Evolutionary conservation across 768 basidiomycete genomes (phyloP).

Genomic region (Trametes cinnabarina): DNA sequence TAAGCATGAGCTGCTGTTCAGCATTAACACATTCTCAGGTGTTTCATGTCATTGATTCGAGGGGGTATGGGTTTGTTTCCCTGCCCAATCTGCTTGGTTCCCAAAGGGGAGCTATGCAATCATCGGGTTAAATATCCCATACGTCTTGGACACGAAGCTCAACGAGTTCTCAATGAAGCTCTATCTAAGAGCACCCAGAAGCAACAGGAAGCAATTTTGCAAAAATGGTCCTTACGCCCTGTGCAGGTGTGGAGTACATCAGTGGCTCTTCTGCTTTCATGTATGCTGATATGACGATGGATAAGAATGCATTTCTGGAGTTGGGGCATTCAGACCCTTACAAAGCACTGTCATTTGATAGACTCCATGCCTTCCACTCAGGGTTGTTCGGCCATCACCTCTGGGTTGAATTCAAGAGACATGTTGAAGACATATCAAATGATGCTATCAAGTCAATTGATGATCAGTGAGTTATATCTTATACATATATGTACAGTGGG

Average conservation of each 20-base stretch:
- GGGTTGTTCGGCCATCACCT: conserved; percentile 1
- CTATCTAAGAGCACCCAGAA: neutral
- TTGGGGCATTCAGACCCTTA: neutral
- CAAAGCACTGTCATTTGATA: conserved; percentile 3
- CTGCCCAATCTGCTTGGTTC: conserved; percentile 3
- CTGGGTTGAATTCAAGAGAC: neutral
- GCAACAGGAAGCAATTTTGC: neutral
- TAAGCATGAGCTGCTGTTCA: too few relatives aligned
- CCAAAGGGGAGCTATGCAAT: neutral
- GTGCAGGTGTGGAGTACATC: neutral
- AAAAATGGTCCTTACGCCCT: neutral
- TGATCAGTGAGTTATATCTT: neutral
- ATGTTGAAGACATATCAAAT: neutral
- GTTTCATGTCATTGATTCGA: conserved; percentile 6
- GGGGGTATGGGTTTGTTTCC: conserved; percentile 1
- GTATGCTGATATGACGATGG: too few relatives aligned
- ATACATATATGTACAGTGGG: neutral
- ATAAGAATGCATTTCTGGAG: conserved; percentile 8
- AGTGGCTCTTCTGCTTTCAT: neutral
- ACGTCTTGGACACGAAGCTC: neutral
- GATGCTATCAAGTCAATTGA: neutral
- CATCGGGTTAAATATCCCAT: neutral
- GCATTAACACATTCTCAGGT: neutral
- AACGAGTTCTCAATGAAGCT: neutral
- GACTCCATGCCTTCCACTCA: neutral